Evolutionary conservation across 1,139 yeast species (phyloP), one percentile per base, ranked within the genome.

Genomic region (Hyphopichia wangnamkhiaoensis): DNA sequence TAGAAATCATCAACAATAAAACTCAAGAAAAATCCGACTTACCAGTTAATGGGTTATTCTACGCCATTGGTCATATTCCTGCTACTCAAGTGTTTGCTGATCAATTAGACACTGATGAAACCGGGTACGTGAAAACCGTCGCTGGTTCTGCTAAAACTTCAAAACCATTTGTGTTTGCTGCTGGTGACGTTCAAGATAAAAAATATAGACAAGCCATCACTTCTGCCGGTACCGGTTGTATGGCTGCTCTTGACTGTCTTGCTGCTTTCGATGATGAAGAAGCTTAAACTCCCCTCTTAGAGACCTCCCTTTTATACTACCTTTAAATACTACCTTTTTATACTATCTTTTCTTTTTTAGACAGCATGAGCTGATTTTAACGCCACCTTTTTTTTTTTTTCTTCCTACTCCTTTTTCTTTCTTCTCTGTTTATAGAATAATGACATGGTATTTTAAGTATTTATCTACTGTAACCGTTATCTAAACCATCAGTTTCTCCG

Each of bases 131-230:
- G 58, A 70, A 80, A 62, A 93, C 98, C 49, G 73, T 73, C 32
- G 96, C 98, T 53, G 98, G 98, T 46, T 74, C 95, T 15, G 73
- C 98, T 23, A 67, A 73, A 54, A 94, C 98, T 37, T 82, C 94
- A n/a, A 79, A 91, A 47, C 80, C 80, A 58, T 98, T 97, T 63
- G 87, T 93, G 47, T 93, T 84, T 55, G 99, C 99, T 46, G 98
- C 98, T 45, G 98, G 99, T 71, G 99, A 93, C 64, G 98, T 93
- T 38, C 98, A 93, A 69, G 99, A 93, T 66, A 85, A 89, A 68
- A 80, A 80, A 62, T 93, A 91, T 69, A 87, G 98, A 82, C 99
- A 93, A 74, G 99, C 99, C 43, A 89, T 93, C 61, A 93, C 99
- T 37, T 90, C 97, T 61, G 98, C 98, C 24, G 99, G 98, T 60